These are phyloP conservation scores for Vigna hirtella DNA, from an alignment of 306 rosid genomes.

Conservation along the genomic window DNA sequence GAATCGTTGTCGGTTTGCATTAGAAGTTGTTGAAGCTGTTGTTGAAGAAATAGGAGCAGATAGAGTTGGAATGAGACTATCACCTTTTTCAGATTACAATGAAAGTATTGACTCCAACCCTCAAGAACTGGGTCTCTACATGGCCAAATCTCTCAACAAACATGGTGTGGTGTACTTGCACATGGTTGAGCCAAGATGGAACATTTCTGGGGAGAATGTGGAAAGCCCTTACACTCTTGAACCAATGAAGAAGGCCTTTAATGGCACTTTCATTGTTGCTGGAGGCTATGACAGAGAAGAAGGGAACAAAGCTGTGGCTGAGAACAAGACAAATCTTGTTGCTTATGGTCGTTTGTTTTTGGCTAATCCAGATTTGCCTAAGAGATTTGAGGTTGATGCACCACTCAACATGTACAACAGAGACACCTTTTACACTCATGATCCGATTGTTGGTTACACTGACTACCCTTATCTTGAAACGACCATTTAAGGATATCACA, in stretches of 20 bases:
- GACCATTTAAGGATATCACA: not conserved
- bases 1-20: slow-evolving; percentile 54
- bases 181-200: slow-evolving; percentile 62
- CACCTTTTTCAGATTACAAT: slow-evolving; percentile 52
- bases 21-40: slow-evolving; percentile 53
- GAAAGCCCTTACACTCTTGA: slow-evolving; percentile 42
- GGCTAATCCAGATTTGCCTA: slow-evolving; percentile 64
- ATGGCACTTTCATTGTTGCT: slow-evolving; percentile 47
- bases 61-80: slow-evolving; percentile 53
- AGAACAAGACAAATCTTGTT: slow-evolving; percentile 44
- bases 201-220: not conserved
- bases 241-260: slow-evolving; percentile 53
- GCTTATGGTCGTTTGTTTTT: slow-evolving; percentile 52
- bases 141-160: slow-evolving; percentile 48
- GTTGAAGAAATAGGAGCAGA: slow-evolving; percentile 53
- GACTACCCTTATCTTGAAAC: not conserved
- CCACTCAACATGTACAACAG: slow-evolving; percentile 53
- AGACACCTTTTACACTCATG: slow-evolving; percentile 26
- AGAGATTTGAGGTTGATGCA: slow-evolving; percentile 53
- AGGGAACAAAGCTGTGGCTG: slow-evolving; percentile 47
- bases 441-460: slow-evolving; percentile 19
- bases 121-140: slow-evolving; percentile 43
- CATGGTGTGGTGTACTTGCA: slow-evolving; percentile 57
- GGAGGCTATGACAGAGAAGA: slow-evolving; percentile 54
- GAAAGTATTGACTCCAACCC: slow-evolving; percentile 57